These are phyloP conservation scores for Saksenaea oblongispora DNA, from an alignment of 371 early-diverging fungal species.

Conservation along the genomic window DNA sequence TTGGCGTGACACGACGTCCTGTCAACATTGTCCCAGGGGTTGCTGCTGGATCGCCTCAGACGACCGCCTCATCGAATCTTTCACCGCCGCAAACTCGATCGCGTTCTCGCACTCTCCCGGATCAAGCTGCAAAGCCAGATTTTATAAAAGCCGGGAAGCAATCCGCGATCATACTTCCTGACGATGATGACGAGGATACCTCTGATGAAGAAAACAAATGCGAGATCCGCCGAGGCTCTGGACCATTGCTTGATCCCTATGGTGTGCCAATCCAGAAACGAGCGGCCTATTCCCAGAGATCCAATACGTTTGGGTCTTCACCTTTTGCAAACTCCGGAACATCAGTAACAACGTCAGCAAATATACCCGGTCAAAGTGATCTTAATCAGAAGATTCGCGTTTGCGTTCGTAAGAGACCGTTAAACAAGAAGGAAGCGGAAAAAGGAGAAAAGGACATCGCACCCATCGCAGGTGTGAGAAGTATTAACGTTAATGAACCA, in stretches of 20 bases:
- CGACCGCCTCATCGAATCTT: slow-evolving; percentile 18
- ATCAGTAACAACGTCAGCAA: neutral
- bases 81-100: slow-evolving; percentile 15
- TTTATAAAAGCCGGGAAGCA: slow-evolving; percentile 5
- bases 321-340: slow-evolving; percentile 8
- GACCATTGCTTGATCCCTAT: slow-evolving; percentile 47
- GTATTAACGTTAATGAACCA: slow-evolving; percentile 86
- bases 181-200: slow-evolving; percentile 23
- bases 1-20: slow-evolving; percentile 9
- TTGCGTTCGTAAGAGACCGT: slow-evolving; percentile 94
- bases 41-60: slow-evolving; percentile 12
- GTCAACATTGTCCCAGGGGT: slow-evolving; percentile 1
- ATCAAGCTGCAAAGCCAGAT: slow-evolving; percentile 15
- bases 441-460: slow-evolving; percentile 86
- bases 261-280: slow-evolving; percentile 31
- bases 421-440: slow-evolving; percentile 83
- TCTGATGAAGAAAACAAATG: slow-evolving; percentile 36
- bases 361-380: slow-evolving; percentile 37
- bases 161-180: slow-evolving; percentile 11
- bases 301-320: neutral
- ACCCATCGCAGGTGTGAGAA: slow-evolving; percentile 57
- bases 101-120: slow-evolving; percentile 26
- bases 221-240: slow-evolving; percentile 25
- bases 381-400: slow-evolving; percentile 88
- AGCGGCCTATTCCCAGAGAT: neutral